Base-by-base conservation (phyloP, 169 alveolate genomes). In the Cryptosporidium bovis region DNA sequence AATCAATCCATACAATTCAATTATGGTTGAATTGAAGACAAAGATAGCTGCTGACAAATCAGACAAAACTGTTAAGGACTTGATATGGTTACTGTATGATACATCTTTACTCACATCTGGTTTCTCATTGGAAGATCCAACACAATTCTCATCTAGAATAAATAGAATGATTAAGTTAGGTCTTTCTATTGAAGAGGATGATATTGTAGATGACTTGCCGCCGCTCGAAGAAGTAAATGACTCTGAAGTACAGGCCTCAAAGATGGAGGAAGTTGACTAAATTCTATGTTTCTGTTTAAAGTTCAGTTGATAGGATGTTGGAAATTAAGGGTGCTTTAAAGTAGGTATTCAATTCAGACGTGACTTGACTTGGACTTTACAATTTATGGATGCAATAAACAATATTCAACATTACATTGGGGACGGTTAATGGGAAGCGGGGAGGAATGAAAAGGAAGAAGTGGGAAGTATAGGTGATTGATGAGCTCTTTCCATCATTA, bases 131-230 rank as follows among this genome's bases (percentile, higher is more conserved):
- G 99, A 98, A 64, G 99, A 98, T 83, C 99, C 99, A 82, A 97
- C 99, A 69, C 97, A 96, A 89, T 98, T 98, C 94, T 98, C 99
- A 65, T 95, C 95, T 77, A 96, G 99, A 93, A 98, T 98, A 66
- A 99, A 98, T 96, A 96, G 99, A 92, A 98, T 98, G 99, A 97
- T 98, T 94, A 97, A 97, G 93, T 95, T 98, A 29, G 99, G 99
- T 65, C 97, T 98, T 71, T 95, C 99, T 60, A 96, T 98, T 66
- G 99, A 96, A 90, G 99, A 97, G 53, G 99, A 97, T 20, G 99
- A 94, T 20, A 91, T 91, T 60, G 96, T 93, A 53, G 97, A 93
- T 46, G 97, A 95, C 62, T 91, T 95, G 20, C 99, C 97, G 33
- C 97, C 97, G 3, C 93, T 94, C 44, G 98, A 95, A 77, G 98